Evolutionary conservation across 352 stramenopile genomes (phyloP).

Genomic region (Globisporangium nunn): DNA sequence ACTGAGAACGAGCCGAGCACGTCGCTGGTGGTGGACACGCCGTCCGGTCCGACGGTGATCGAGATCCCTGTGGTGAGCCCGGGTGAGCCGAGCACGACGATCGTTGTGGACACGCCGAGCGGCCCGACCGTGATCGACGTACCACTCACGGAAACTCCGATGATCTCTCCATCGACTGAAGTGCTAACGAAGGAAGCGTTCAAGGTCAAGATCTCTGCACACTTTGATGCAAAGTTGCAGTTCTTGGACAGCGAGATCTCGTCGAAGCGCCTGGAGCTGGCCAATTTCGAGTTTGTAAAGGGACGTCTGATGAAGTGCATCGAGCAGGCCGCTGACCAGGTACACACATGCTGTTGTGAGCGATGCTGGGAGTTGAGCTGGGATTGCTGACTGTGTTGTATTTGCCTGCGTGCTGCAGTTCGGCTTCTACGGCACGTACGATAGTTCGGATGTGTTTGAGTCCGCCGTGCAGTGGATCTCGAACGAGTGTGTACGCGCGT

Average conservation of each 20-base stretch:
- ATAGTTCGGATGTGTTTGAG: slow-evolving; percentile 15
- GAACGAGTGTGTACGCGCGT: slow-evolving; percentile 14
- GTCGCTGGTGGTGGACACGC: slow-evolving; percentile 7
- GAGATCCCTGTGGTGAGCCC: slow-evolving; percentile 3
- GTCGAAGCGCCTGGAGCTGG: not conserved
- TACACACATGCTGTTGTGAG: slow-evolving; percentile 1
- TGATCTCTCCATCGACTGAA: not conserved
- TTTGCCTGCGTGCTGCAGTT: slow-evolving; percentile 14
- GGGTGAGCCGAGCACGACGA: not conserved
- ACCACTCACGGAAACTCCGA: not conserved
- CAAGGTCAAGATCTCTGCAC: slow-evolving; percentile 13
- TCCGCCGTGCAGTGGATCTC: slow-evolving; percentile 20
- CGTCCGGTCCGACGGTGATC: not conserved
- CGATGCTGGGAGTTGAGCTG: not conserved
- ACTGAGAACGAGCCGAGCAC: slow-evolving; percentile 3
- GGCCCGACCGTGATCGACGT: slow-evolving; percentile 7
- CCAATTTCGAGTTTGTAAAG: slow-evolving; percentile 4
- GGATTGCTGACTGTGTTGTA: slow-evolving; percentile 2
- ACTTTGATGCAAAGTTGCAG: slow-evolving; percentile 9
- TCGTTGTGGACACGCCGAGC: slow-evolving; percentile 8
- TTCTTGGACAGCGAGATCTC: slow-evolving; percentile 6
- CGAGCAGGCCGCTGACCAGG: slow-evolving; percentile 15
- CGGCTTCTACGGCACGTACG: slow-evolving; percentile 20
- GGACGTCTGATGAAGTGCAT: slow-evolving; percentile 17
- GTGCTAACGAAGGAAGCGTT: slow-evolving; percentile 20